Base-by-base conservation (phyloP, 2,329 filamentous ascomycete species). In the Fusarium austroafricanum region DNA sequence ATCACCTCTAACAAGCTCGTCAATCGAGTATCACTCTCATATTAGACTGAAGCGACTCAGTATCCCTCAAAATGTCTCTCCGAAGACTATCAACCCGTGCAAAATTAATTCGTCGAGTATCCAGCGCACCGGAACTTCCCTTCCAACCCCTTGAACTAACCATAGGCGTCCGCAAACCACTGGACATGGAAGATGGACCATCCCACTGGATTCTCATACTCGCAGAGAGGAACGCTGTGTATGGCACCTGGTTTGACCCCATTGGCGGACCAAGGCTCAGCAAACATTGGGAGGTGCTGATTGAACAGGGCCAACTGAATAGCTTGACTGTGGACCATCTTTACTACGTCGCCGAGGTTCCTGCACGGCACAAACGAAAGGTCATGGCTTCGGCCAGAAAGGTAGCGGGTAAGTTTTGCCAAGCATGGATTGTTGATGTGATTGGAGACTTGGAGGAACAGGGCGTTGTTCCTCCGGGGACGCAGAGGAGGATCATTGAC, bases 141-240 rank as follows among this genome's bases (percentile, higher is more conserved):
- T 14, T 17, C 3, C 12, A 7, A n/a, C 33, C n/a, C 11, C 38
- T 61, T 11, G 35, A 61, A 14, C 43, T 65, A 6, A 49, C 31
- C 17, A 26, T 65, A 18, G 31, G 44, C 26, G 26, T 60, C 7
- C 55, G 29, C 18, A 40, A 10, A 5, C 18, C n/a, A n/a, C n/a
- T n/a, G n/a, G n/a, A n/a, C 10, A 18, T 8, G 12, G 35, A 57
- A 17, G 18, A 21, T 17, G 12, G 10, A 4, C 46, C 42, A 5
- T 40, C 38, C 21, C 35, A 43, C 18, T 65, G 61, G 61, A 15
- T 57, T 17, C 61, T 65, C 31, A 43, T 65, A 18, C 46, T 65
- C 11, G 18, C 29, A 20, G 46, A 65, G n/a, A 31, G 18, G 26
- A 33, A 29, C 17, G 33, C 38, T 5, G 54, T 45, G 17, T 39